Conservation (phyloP, 257 asterid genomes). For the Capsicum rhomboideum region DNA sequence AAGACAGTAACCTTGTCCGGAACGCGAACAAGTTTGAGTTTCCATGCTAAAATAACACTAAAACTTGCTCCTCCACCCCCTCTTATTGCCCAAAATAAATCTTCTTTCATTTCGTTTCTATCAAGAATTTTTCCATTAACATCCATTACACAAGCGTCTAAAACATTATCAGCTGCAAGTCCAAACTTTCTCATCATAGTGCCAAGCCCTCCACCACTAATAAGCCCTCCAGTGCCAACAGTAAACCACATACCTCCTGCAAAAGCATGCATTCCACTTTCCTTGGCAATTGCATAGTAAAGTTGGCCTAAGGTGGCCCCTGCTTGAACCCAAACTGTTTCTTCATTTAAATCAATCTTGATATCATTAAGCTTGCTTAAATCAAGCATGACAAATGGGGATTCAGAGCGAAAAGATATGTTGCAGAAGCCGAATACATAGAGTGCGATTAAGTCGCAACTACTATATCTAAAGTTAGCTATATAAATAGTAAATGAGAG, state of each 20-base stretch:
- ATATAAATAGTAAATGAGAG: too few relatives aligned
- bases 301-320: conserved; percentile 7
- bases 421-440: too few relatives aligned
- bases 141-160: background rate
- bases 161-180: background rate
- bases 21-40: background rate
- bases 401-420: background rate
- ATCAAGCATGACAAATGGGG: background rate
- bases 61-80: background rate
- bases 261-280: background rate
- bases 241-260: background rate
- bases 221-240: conserved; percentile 5
- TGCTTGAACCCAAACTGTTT: conserved; percentile 6
- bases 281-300: background rate
- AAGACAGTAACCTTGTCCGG: background rate
- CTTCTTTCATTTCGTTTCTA: background rate
- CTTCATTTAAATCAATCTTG: background rate
- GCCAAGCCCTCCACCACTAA: background rate
- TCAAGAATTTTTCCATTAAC: background rate
- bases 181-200: background rate
- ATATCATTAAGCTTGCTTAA: background rate
- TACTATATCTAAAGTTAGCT: too few relatives aligned
- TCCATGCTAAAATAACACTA: background rate
- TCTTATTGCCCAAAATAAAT: background rate
- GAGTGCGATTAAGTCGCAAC: too few relatives aligned